These are phyloP conservation scores for Fistulifera solaris DNA, from an alignment of 108 stramenopile genomes.

Conservation along the genomic window DNA sequence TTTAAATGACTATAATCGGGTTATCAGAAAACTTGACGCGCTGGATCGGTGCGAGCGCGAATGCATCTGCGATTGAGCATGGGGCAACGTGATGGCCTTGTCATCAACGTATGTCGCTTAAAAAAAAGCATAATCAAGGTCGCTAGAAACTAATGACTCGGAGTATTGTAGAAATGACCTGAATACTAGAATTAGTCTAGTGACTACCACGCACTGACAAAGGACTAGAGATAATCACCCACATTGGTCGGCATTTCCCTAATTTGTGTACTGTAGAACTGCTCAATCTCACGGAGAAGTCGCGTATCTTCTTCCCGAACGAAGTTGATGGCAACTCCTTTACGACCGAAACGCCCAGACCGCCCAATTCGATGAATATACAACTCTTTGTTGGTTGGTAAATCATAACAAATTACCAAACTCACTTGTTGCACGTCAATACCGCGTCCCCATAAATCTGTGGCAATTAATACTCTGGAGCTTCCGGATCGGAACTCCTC, in stretches of 20 bases:
- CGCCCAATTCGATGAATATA: conserved; percentile 98
- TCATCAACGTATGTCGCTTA: too few species aligned
- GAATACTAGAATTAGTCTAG: too few species aligned
- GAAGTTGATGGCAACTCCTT: conserved; percentile 99
- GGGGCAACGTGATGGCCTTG: too few species aligned
- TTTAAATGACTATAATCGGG: conserved; percentile 65
- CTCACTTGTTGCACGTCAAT: conserved; percentile 99
- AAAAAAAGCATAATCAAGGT: too few species aligned
- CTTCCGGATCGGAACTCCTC: conserved; percentile 94
- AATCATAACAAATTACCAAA: conserved; percentile 96
- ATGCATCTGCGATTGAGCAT: too few species aligned
- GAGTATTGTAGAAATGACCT: too few species aligned
- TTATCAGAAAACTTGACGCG: too few species aligned
- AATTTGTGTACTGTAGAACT: conserved; percentile 94
- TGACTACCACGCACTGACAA: too few species aligned
- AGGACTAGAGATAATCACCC: conserved; percentile 69
- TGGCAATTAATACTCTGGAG: conserved; percentile 94
- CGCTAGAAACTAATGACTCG: too few species aligned
- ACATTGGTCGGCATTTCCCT: conserved; percentile 97
- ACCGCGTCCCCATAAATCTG: conserved; percentile 98
- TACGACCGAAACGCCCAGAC: conserved; percentile 95
- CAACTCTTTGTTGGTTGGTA: conserved; percentile 92
- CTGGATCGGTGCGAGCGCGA: too few species aligned
- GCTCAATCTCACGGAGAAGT: conserved; percentile 92
- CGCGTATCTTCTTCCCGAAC: conserved; percentile 88